Evolutionary conservation across 805 yeast genomes (phyloP).

Genomic region (Zygosaccharomyces lentus): DNA sequence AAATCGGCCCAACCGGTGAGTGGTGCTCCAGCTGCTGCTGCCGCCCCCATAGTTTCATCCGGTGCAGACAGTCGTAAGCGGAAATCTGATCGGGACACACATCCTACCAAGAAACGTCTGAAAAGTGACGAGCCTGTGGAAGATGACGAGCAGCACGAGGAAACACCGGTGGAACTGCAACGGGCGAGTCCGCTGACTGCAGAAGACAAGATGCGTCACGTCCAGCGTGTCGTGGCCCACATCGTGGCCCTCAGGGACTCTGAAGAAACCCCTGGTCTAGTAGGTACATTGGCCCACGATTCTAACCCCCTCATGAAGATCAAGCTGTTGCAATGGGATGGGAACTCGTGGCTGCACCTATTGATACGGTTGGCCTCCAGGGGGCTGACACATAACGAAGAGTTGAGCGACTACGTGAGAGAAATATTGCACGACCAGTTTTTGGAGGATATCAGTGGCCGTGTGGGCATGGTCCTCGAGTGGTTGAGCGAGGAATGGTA

Average conservation of each 20-base stretch:
- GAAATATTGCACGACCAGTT: conserved; percentile 68
- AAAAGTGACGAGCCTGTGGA: conserved; percentile 32
- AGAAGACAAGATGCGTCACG: conserved; percentile 53
- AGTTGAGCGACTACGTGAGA: conserved; percentile 59
- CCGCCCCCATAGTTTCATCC: conserved; percentile 1
- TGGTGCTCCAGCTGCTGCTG: conserved; percentile 23
- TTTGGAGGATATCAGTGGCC: conserved; percentile 62
- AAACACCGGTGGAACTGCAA: conserved; percentile 15
- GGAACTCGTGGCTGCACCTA: conserved; percentile 68
- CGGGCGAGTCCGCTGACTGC: conserved; percentile 48
- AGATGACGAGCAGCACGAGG: conserved; percentile 33
- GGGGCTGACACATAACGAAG: conserved; percentile 51
- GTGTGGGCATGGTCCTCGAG: conserved; percentile 72
- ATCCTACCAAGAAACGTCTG: conserved; percentile 11
- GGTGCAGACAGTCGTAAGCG: conserved; percentile 11
- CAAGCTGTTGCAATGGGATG: conserved; percentile 49
- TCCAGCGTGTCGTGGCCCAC: conserved; percentile 49
- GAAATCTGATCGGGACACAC: conserved; percentile 15
- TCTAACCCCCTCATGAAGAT: conserved; percentile 24
- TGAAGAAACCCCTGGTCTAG: conserved; percentile 17
- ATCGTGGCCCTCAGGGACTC: conserved; percentile 18
- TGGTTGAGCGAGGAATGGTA: conserved; percentile 98
- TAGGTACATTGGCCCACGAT: conserved; percentile 18
- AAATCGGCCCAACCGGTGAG: conserved; percentile 19
- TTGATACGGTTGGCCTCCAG: conserved; percentile 77